Percentiles rank a stretch among this genome's conserved stretches.
phyloP scores from a whole-genome alignment of 2,329 filamentous ascomycete species.

The Ascochyta viciae-villosae region DNA sequence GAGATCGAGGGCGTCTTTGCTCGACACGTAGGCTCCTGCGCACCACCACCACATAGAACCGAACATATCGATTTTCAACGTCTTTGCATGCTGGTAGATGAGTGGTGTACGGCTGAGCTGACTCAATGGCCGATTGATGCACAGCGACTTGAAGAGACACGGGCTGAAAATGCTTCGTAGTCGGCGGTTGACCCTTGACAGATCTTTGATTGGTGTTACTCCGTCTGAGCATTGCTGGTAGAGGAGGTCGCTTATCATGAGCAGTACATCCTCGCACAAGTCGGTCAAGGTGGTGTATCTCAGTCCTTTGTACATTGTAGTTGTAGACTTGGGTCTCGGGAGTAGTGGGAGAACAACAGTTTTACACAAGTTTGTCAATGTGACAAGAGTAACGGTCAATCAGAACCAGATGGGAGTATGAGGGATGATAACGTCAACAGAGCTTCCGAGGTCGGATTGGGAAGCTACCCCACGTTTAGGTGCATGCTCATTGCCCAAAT shows the following conservation, averaged over 20 bases:
- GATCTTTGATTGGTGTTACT: slow-evolving; percentile 14
- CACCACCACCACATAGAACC: slow-evolving; percentile 30
- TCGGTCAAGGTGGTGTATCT: slow-evolving; percentile 20
- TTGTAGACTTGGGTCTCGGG: background rate
- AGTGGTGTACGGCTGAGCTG: slow-evolving; percentile 13
- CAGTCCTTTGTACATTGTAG: background rate
- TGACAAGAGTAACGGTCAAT: background rate
- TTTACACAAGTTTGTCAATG: background rate
- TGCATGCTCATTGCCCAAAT: slow-evolving; percentile 10
- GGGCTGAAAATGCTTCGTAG: slow-evolving; percentile 18
- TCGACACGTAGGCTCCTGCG: slow-evolving; percentile 22
- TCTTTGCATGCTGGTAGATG: slow-evolving; percentile 9
- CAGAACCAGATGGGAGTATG: background rate
- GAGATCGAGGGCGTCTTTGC: slow-evolving; percentile 21
- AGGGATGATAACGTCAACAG: slow-evolving; percentile 9
- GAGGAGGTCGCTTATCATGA: slow-evolving; percentile 23
- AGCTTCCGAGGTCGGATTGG: slow-evolving; percentile 8
- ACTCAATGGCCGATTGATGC: slow-evolving; percentile 23
- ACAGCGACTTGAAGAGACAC: slow-evolving; percentile 20
- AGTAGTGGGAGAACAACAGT: background rate
- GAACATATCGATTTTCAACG: slow-evolving; percentile 26
- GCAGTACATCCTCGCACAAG: slow-evolving; percentile 27
- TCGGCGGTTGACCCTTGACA: slow-evolving; percentile 20
- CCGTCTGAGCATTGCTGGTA: background rate
- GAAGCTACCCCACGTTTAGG: slow-evolving; percentile 17